These are phyloP conservation scores for Fusarium tuaranense DNA, from an alignment of 2,329 filamentous ascomycete genomes.

Conservation along the genomic window DNA sequence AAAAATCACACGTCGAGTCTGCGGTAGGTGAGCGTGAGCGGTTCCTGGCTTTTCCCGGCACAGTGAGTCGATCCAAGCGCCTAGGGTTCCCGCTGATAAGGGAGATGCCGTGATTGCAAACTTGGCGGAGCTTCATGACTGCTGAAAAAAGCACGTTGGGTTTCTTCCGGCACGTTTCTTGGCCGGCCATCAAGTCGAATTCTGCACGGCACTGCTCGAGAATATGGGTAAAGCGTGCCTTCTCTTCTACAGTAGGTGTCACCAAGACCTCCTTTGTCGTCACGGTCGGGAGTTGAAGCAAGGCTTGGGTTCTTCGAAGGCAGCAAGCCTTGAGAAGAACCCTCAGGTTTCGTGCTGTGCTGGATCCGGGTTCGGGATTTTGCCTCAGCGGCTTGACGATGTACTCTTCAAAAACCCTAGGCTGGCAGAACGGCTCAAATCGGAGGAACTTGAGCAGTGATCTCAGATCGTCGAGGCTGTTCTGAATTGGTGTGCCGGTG, in stretches of 20 bases:
- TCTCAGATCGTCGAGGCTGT: slow-evolving; percentile 61
- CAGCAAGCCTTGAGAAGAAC: not conserved
- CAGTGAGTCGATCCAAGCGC: fast-evolving
- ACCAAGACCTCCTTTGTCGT: fast-evolving
- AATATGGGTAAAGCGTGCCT: fast-evolving
- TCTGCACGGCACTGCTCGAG: not conserved
- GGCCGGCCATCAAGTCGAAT: not conserved
- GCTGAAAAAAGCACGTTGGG: not conserved
- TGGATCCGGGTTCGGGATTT: fast-evolving
- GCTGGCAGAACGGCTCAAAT: slow-evolving; percentile 1
- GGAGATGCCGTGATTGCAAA: slow-evolving; percentile 4
- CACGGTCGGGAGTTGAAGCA: not conserved
- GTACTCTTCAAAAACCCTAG: slow-evolving; percentile 1
- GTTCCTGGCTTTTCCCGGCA: fast-evolving
- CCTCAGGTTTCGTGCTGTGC: not conserved
- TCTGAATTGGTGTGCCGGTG: slow-evolving; percentile 66
- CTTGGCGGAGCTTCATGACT: slow-evolving; percentile 9
- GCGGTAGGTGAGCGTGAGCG: not conserved
- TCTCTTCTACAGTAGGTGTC: not conserved
- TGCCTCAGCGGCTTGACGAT: not conserved
- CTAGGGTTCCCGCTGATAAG: fast-evolving
- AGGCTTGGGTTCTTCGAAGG: not conserved
- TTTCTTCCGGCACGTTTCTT: not conserved
- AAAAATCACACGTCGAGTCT: not conserved
- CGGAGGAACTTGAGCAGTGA: slow-evolving; percentile 29